phyloP scores from a whole-genome alignment of 2,329 filamentous ascomycete species.

The Chlorencoelia australis region DNA sequence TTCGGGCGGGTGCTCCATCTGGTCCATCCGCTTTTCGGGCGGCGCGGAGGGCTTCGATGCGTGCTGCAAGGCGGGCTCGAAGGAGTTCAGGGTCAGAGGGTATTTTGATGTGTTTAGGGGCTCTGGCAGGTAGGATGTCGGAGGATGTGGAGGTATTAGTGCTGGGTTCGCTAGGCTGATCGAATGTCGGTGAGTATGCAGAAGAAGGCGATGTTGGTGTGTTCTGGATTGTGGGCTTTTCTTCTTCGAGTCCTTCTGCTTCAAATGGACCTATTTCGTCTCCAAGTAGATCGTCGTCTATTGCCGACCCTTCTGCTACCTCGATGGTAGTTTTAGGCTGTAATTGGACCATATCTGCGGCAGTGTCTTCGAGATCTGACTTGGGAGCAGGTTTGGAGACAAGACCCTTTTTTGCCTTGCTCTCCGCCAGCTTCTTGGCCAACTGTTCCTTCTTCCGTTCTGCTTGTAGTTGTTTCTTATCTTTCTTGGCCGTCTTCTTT shows the following conservation, averaged over 20 bases:
- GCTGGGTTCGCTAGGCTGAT: slow-evolving; percentile 41
- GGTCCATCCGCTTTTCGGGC: slow-evolving; percentile 78
- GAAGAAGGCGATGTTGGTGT: slow-evolving; percentile 33
- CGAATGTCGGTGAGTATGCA: slow-evolving; percentile 51
- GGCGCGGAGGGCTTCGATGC: slow-evolving; percentile 75
- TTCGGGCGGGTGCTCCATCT: slow-evolving; percentile 72
- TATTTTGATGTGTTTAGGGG: slow-evolving; percentile 55
- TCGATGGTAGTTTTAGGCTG: slow-evolving; percentile 6
- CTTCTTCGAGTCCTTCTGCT: slow-evolving; percentile 37
- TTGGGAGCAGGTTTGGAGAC: slow-evolving; percentile 3
- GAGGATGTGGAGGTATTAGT: slow-evolving; percentile 63
- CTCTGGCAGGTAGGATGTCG: slow-evolving; percentile 47
- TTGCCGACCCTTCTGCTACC: slow-evolving; percentile 16
- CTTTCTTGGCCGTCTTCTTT: slow-evolving; percentile 28
- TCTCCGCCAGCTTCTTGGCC: slow-evolving; percentile 36
- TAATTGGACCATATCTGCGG: slow-evolving; percentile 16
- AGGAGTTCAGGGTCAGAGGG: slow-evolving; percentile 66
- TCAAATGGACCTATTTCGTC: slow-evolving; percentile 35
- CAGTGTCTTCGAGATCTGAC: slow-evolving; percentile 12
- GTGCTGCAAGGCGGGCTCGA: slow-evolving; percentile 67
- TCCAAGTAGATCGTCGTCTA: slow-evolving; percentile 17
- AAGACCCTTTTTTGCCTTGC: slow-evolving; percentile 24
- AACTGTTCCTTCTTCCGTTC: slow-evolving; percentile 27
- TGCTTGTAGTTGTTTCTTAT: slow-evolving; percentile 21
- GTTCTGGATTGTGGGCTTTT: slow-evolving; percentile 33